Evolutionary conservation across 306 rosid species (phyloP).

Genomic region (Comarum palustre): DNA sequence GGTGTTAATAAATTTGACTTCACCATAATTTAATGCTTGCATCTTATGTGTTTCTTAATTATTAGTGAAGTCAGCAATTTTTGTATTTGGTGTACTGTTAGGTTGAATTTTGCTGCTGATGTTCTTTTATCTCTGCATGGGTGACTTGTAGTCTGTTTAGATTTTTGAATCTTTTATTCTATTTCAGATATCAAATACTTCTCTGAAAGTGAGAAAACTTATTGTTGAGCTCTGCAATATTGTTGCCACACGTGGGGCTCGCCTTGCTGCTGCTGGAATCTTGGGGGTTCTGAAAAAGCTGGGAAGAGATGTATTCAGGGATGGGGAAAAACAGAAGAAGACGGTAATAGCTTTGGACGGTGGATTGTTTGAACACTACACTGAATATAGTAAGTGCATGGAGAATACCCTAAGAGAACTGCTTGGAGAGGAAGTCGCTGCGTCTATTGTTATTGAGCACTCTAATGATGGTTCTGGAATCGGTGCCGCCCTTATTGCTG

Average conservation of each 20-base stretch:
- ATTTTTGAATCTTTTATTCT: slow-evolving; percentile 3
- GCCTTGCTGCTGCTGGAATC: slow-evolving; percentile 85
- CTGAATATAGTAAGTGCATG: slow-evolving; percentile 62
- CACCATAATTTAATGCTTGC: neutral
- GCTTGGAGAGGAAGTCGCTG: slow-evolving; percentile 55
- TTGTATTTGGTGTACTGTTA: neutral
- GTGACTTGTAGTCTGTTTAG: slow-evolving; percentile 13
- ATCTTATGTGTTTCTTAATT: neutral
- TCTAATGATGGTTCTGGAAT: slow-evolving; percentile 84
- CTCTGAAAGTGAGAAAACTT: slow-evolving; percentile 52
- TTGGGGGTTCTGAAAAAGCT: slow-evolving; percentile 72
- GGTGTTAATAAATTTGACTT: neutral
- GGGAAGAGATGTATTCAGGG: slow-evolving; percentile 50
- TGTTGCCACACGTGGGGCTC: slow-evolving; percentile 81
- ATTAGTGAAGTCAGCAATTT: neutral
- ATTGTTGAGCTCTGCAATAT: slow-evolving; percentile 68
- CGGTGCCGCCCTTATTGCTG: slow-evolving; percentile 89
- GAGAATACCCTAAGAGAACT: slow-evolving; percentile 64
- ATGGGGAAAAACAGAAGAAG: slow-evolving; percentile 41
- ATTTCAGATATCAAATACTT: slow-evolving; percentile 60
- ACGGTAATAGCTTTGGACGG: slow-evolving; percentile 80
- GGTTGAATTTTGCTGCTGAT: neutral
- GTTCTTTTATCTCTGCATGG: neutral
- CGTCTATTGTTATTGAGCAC: slow-evolving; percentile 44
- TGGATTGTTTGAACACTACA: slow-evolving; percentile 83